Conservation (phyloP, 2,329 filamentous ascomycete species). For the Aspergillus ustus region DNA sequence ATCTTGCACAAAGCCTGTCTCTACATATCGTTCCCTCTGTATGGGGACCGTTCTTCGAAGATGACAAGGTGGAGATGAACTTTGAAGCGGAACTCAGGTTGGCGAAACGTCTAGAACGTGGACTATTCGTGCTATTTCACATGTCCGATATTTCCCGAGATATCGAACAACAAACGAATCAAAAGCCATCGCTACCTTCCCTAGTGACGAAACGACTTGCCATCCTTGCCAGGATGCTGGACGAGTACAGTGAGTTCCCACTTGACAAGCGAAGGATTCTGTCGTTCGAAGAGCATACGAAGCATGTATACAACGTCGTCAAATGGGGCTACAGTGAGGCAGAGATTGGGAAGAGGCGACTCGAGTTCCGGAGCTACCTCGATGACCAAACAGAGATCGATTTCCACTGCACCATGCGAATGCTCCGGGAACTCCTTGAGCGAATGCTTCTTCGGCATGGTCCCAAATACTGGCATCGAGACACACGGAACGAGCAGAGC, state of each 20-base stretch:
- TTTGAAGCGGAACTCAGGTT: constrained; percentile 32
- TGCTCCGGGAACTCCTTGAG: constrained; percentile 36
- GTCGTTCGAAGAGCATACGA: constrained; percentile 27
- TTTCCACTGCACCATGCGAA: constrained; percentile 34
- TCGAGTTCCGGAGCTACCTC: constrained; percentile 30
- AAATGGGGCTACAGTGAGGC: constrained; percentile 30
- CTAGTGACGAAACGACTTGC: constrained; percentile 23
- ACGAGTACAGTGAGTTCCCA: constrained; percentile 28
- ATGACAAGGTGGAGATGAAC: constrained; percentile 30
- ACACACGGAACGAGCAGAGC: constrained; percentile 32
- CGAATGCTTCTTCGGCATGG: constrained; percentile 36
- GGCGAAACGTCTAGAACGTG: constrained; percentile 31
- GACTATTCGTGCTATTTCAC: constrained; percentile 35
- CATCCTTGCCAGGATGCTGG: constrained; percentile 22
- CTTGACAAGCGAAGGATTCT: constrained; percentile 17
- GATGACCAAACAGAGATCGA: constrained; percentile 31
- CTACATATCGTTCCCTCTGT: constrained; percentile 32
- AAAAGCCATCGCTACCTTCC: constrained; percentile 17
- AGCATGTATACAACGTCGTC: constrained; percentile 30
- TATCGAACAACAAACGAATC: constrained; percentile 19
- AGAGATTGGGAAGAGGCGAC: constrained; percentile 31
- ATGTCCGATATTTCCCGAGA: constrained; percentile 33
- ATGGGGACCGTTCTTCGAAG: constrained; percentile 33
- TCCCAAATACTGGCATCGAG: constrained; percentile 32
- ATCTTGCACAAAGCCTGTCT: constrained; percentile 27